These are phyloP conservation scores for Crithidia brevicula DNA, from an alignment of 208 protist species.

Conservation along the genomic window DNA sequence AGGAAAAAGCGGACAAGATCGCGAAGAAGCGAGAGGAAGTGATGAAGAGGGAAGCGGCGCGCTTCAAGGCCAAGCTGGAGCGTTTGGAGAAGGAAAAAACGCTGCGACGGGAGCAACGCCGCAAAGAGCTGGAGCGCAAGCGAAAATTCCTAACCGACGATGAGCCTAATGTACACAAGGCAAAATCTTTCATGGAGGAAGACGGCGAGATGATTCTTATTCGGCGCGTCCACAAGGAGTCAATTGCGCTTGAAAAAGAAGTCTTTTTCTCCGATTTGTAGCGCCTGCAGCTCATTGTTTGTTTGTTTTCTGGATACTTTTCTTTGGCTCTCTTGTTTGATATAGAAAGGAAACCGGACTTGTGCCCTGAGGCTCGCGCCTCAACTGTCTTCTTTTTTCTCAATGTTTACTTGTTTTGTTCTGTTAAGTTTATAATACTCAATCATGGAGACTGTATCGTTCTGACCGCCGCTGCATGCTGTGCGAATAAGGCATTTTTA, in stretches of 20 bases:
- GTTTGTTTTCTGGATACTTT: slow-evolving; percentile 20
- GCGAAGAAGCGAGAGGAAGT: slow-evolving; percentile 36
- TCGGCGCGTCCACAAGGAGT: slow-evolving; percentile 52
- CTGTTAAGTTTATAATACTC: too few relatives aligned
- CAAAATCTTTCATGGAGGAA: slow-evolving; percentile 31
- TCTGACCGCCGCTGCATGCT: too few relatives aligned
- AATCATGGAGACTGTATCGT: too few relatives aligned
- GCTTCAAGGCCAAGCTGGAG: slow-evolving; percentile 41
- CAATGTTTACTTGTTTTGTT: too few relatives aligned
- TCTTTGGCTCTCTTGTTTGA: not conserved
- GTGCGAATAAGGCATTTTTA: too few relatives aligned
- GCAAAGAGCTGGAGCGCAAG: slow-evolving; percentile 48
- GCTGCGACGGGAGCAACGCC: slow-evolving; percentile 39
- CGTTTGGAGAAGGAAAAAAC: slow-evolving; percentile 40
- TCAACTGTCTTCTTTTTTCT: too few relatives aligned
- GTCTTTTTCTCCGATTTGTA: slow-evolving; percentile 54
- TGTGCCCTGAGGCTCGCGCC: too few relatives aligned
- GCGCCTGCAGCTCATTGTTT: not conserved
- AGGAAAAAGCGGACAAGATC: slow-evolving; percentile 38
- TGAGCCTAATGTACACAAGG: slow-evolving; percentile 43
- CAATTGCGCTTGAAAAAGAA: slow-evolving; percentile 71
- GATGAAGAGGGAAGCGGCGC: slow-evolving; percentile 42
- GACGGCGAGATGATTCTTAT: slow-evolving; percentile 85
- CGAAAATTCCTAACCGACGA: slow-evolving; percentile 50
- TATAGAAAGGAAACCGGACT: too few relatives aligned